These are phyloP conservation scores for Leucogyrophana mollusca DNA, from an alignment of 768 basidiomycete species.

Conservation along the genomic window DNA sequence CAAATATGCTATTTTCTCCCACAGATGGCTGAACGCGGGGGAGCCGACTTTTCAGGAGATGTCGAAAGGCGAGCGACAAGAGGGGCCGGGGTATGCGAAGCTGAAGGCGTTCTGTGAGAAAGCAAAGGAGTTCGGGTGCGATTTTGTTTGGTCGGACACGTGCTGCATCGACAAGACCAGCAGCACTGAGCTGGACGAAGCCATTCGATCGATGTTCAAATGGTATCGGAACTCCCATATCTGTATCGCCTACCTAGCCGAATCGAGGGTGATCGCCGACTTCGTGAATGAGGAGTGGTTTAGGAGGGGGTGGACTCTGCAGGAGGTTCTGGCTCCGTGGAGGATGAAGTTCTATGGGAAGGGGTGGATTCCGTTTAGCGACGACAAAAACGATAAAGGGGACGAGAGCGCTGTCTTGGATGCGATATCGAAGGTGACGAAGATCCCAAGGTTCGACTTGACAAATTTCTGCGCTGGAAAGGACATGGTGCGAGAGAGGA, in stretches of 20 bases:
- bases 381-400: conserved; percentile 9
- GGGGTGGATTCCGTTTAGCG: no score
- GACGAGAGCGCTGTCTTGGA: conserved; percentile 8
- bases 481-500: conserved; percentile 14
- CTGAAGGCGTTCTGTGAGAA: conserved; percentile 14
- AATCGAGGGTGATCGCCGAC: conserved; percentile 8
- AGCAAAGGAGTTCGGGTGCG: conserved; percentile 15
- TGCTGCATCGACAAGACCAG: conserved; percentile 20
- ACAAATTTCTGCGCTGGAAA: conserved; percentile 10
- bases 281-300: conserved; percentile 14
- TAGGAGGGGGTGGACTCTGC: no score
- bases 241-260: conserved; percentile 20
- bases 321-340: no score
- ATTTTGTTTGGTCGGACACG: conserved; percentile 23
- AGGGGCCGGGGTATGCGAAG: conserved; percentile 15
- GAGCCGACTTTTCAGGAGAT: no score
- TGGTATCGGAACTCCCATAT: conserved; percentile 23
- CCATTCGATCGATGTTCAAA: conserved; percentile 27
- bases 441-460: conserved; percentile 11
- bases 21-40: conserved; percentile 15
- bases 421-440: conserved; percentile 10
- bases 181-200: conserved; percentile 29
- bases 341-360: no score
- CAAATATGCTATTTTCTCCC: conserved; percentile 11
- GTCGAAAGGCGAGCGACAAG: no score